Evolutionary conservation across 1,139 yeast species (phyloP), one percentile per base, ranked within the genome.

Genomic region (Sugiyamaella japonica): DNA sequence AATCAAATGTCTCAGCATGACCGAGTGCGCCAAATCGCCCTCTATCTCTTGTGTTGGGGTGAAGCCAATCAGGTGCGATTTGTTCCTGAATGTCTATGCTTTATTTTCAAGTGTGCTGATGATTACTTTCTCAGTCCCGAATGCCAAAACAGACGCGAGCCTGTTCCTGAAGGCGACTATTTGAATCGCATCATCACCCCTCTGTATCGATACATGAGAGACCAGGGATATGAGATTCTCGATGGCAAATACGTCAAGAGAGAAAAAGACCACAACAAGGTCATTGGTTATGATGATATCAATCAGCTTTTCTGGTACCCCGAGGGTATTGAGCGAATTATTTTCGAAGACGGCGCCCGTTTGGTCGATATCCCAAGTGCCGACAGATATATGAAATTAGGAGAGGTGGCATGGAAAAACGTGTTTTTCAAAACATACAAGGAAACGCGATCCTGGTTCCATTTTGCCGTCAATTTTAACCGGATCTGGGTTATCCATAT

Each of bases 231-330:
- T 70, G 98, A 93, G 75, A 84, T 93, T 64, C 80, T 85, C 64
- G 97, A 91, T 64, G 98, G 98, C 60, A 88, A 95, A 75, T 95
- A 86, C 68, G 95, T 93, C 65, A 95, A 95, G 77, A 91, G 99
- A 73, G 99, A 93, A 79, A 87, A 82, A 67, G 99, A 93, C 74
- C 99, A 95, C 77, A 87, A 90, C 77, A 81, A 87, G 70, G 82
- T 93, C 63, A 85, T 93, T 69, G 99, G 99, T 73, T 93, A 93
- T 72, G 99, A 93, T 77, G 99, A 95, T 78, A 95, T 93, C 59
- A 93, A 95, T 75, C 99, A 95, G 78, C 82, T 93, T 66, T 93
- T 93, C 76, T 93, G 99, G 99, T 95, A 93, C 75, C 98, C 99
- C 44, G 98, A 93, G 76, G 99, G 99, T 79, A 87, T 93, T 66